Evolutionary conservation across 495 filamentous ascomycete species (phyloP).

Genomic region (Aspergillus sclerotioniger): DNA sequence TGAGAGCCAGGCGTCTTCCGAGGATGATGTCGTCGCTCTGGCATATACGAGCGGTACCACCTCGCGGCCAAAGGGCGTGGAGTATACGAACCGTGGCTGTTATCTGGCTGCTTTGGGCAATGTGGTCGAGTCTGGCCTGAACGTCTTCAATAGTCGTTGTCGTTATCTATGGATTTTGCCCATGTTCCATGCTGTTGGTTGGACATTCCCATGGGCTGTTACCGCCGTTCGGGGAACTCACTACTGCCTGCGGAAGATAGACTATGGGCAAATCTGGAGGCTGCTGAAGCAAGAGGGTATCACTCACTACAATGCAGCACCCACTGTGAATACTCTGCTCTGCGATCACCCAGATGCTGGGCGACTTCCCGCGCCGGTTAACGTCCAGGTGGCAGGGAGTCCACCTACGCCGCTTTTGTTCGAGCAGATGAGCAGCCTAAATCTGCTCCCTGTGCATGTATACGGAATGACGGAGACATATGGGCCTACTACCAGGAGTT

Average conservation of each 20-base stretch:
- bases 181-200: slow-evolving; percentile 95
- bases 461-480: slow-evolving; percentile 97
- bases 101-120: slow-evolving; percentile 87
- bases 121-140: slow-evolving; percentile 83
- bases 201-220: slow-evolving; percentile 86
- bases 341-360: slow-evolving; percentile 73
- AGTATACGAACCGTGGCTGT: slow-evolving; percentile 82
- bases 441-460: slow-evolving; percentile 88
- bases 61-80: slow-evolving; percentile 86
- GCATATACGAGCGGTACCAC: slow-evolving; percentile 95
- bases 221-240: slow-evolving; percentile 91
- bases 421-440: slow-evolving; percentile 84
- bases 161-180: slow-evolving; percentile 90
- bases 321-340: slow-evolving; percentile 92
- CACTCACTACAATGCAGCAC: slow-evolving; percentile 94
- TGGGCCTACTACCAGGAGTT: slow-evolving; percentile 92
- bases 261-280: slow-evolving; percentile 89
- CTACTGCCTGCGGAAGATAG: slow-evolving; percentile 91
- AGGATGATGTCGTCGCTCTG: slow-evolving; percentile 79
- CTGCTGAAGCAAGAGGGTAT: slow-evolving; percentile 79
- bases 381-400: slow-evolving; percentile 88
- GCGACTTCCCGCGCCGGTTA: slow-evolving; percentile 64
- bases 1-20: slow-evolving; percentile 61
- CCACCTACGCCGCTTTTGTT: slow-evolving; percentile 89
- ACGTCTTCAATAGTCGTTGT: slow-evolving; percentile 62